Evolutionary conservation across 2,329 filamentous ascomycete genomes (phyloP).

Genomic region (Penicillium griseofulvum): DNA sequence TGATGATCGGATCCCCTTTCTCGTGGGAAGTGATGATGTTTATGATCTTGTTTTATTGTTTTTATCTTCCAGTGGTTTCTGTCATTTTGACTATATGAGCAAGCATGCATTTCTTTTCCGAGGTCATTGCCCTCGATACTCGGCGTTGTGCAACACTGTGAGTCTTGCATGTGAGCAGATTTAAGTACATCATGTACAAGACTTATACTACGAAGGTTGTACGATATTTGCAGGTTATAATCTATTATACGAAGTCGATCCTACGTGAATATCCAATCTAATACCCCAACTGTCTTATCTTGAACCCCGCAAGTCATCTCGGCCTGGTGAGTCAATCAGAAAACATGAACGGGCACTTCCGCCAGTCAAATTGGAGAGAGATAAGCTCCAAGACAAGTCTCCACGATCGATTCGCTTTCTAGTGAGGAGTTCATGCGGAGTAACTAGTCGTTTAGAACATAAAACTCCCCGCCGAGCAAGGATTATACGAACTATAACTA

Average conservation of each 20-base stretch:
- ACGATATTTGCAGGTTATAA: not conserved
- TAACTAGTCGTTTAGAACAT: not conserved
- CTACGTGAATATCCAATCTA: not conserved
- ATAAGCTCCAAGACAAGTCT: not conserved
- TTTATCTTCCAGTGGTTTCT: not conserved
- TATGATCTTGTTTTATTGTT: slow-evolving; percentile 2
- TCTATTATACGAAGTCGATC: not conserved
- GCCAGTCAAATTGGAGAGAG: slow-evolving; percentile 9
- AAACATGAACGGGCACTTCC: slow-evolving; percentile 4
- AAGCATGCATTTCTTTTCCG: not conserved
- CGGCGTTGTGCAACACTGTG: not conserved
- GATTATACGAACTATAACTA: not conserved
- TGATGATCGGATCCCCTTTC: slow-evolving; percentile 6
- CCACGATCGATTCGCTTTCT: not conserved
- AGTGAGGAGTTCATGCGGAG: slow-evolving; percentile 13
- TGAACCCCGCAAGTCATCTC: not conserved
- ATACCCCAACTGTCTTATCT: not conserved
- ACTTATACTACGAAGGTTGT: not conserved
- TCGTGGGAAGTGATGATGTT: not conserved
- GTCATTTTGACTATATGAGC: not conserved
- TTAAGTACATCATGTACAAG: not conserved
- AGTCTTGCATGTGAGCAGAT: not conserved
- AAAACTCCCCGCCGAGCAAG: not conserved
- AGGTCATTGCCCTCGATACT: not conserved
- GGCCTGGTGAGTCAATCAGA: not conserved